Percentiles rank a stretch among this genome's conserved stretches.
Conservation (phyloP, 352 stramenopile genomes). For the Phytophthora pluvialis region DNA sequence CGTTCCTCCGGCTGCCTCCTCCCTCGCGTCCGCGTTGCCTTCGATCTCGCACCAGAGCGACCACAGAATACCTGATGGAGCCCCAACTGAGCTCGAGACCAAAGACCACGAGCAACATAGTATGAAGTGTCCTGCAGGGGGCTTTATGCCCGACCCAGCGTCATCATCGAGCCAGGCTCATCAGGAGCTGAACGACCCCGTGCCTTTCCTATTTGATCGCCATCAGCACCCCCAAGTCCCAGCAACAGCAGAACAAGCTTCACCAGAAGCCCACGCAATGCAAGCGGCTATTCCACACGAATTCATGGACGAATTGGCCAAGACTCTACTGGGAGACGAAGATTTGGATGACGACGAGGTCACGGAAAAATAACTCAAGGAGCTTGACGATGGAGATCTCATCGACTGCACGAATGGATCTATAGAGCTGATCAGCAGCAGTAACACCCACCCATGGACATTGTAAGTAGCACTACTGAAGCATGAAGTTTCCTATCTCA, state of each 20-base stretch:
- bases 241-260: not conserved
- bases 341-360: constrained; percentile 19
- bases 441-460: no score
- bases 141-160: not conserved
- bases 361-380: constrained; percentile 24
- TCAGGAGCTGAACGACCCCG: not conserved
- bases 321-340: constrained; percentile 16
- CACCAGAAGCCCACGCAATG: not conserved
- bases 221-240: not conserved
- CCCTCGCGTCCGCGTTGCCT: not conserved
- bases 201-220: constrained; percentile 3
- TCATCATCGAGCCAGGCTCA: not conserved
- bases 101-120: not conserved
- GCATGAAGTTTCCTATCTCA: no score
- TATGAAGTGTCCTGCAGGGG: not conserved
- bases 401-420: not conserved
- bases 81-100: not conserved
- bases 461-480: no score
- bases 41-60: not conserved
- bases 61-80: not conserved
- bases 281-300: constrained; percentile 17
- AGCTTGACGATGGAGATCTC: no score
- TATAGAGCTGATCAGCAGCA: not conserved
- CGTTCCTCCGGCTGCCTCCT: constrained; percentile 4
- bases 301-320: constrained; percentile 22